Percentiles rank a stretch among this genome's conserved stretches.
Evolutionary conservation across 768 basidiomycete species (phyloP).

Genomic region (Hericium erinaceus): DNA sequence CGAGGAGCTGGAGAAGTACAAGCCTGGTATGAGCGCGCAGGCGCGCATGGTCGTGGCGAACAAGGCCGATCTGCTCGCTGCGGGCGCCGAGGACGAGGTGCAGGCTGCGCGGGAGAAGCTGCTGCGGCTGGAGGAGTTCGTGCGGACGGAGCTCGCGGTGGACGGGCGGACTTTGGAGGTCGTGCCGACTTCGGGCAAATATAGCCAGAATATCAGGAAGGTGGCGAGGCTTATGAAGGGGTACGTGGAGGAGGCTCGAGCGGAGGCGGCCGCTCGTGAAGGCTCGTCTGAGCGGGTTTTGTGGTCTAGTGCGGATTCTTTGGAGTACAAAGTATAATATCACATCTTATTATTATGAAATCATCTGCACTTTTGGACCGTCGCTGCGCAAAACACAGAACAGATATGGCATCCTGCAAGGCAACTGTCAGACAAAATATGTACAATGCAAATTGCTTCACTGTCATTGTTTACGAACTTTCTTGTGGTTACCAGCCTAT

Average conservation of each 20-base stretch:
- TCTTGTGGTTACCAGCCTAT: too few relatives aligned
- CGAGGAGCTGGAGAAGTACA: conserved; percentile 79
- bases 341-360: too few relatives aligned
- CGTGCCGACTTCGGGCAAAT: conserved; percentile 81
- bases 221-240: conserved; percentile 59
- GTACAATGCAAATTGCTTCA: too few relatives aligned
- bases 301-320: too few relatives aligned
- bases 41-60: conserved; percentile 84
- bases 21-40: conserved; percentile 66
- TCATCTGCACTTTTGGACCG: too few relatives aligned
- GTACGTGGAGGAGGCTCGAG: conserved; percentile 47
- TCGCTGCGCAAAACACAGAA: too few relatives aligned
- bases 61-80: conserved; percentile 83
- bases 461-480: too few relatives aligned
- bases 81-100: conserved; percentile 28
- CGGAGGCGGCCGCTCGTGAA: too few relatives aligned
- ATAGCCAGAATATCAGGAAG: conserved; percentile 65
- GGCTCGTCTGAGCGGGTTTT: too few relatives aligned
- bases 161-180: conserved; percentile 46
- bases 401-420: too few relatives aligned
- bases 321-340: too few relatives aligned
- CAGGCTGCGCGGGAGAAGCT: conserved; percentile 50
- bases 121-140: conserved; percentile 44
- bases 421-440: too few relatives aligned
- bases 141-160: conserved; percentile 34